Evolutionary conservation across 2,329 filamentous ascomycete genomes (phyloP).

Genomic region (Bipolaris sorokiniana): DNA sequence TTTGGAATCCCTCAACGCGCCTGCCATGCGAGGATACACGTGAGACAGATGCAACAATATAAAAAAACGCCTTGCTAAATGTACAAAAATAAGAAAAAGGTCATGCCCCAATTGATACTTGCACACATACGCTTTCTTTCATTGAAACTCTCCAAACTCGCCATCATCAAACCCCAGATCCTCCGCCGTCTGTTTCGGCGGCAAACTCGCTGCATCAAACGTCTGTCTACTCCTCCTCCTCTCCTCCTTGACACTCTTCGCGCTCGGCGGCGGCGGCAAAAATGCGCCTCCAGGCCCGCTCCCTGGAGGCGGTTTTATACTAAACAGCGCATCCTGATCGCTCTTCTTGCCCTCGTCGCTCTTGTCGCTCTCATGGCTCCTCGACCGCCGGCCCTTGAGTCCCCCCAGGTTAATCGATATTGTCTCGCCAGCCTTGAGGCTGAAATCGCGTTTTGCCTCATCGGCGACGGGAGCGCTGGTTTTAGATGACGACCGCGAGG

Average conservation of each 20-base stretch:
- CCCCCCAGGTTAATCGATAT: conserved; percentile 80
- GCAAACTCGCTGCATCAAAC: conserved; percentile 30
- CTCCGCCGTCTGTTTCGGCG: conserved; percentile 50
- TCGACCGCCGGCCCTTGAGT: conserved; percentile 54
- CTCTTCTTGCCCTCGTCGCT: conserved; percentile 36
- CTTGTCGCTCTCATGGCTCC: conserved; percentile 50
- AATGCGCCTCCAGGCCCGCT: conserved; percentile 48
- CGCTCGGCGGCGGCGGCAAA: conserved; percentile 71
- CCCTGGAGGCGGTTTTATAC: conserved; percentile 73
- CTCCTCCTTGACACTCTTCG: conserved; percentile 66
- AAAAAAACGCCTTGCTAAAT: conserved; percentile 29
- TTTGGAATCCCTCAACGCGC: conserved; percentile 17
- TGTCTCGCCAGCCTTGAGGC: conserved; percentile 86
- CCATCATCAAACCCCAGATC: conserved; percentile 86
- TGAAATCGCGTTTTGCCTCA: conserved; percentile 73
- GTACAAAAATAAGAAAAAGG: conserved; percentile 2
- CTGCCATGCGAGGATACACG: conserved; percentile 27
- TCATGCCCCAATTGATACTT: neutral
- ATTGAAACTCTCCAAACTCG: conserved; percentile 83
- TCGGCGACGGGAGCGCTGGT: conserved; percentile 41
- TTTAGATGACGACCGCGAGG: conserved; percentile 13
- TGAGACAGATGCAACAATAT: conserved; percentile 16
- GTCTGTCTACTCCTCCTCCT: conserved; percentile 60
- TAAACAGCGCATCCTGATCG: conserved; percentile 65
- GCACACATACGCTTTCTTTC: neutral